These are phyloP conservation scores for Marasmius oreades DNA, from an alignment of 1,284 basidiomycete species.

Conservation along the genomic window DNA sequence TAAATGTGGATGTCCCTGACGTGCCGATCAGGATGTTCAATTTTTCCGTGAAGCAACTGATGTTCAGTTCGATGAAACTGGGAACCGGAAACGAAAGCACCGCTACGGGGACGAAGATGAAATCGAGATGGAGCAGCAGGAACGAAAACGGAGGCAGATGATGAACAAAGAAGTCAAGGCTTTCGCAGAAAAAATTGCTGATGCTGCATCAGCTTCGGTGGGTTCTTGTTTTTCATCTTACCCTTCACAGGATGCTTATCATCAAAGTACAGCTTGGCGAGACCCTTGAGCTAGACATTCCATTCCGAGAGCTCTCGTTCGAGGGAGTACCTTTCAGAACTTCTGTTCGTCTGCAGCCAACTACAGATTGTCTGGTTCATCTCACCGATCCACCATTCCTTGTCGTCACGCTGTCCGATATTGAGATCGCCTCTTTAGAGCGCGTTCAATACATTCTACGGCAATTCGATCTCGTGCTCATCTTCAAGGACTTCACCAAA, in stretches of 20 bases:
- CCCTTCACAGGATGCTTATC: slow-evolving; percentile 15
- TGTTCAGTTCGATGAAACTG: slow-evolving; percentile 97
- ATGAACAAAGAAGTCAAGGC: slow-evolving; percentile 95
- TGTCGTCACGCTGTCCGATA: slow-evolving; percentile 91
- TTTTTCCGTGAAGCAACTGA: slow-evolving; percentile 98
- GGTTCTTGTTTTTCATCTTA: slow-evolving; percentile 21
- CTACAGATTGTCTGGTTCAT: slow-evolving; percentile 96
- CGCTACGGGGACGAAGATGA: slow-evolving; percentile 99
- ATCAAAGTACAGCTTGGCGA: slow-evolving; percentile 59
- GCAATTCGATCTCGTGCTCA: slow-evolving; percentile 96
- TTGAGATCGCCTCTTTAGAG: slow-evolving; percentile 96
- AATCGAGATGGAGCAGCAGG: slow-evolving; percentile 98
- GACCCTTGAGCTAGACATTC: slow-evolving; percentile 90
- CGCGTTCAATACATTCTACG: slow-evolving; percentile 96
- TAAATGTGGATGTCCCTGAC: slow-evolving; percentile 7
- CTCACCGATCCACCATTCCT: slow-evolving; percentile 96
- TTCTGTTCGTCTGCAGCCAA: slow-evolving; percentile 92
- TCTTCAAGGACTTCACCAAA: slow-evolving; percentile 96
- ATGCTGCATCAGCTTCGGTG: slow-evolving; percentile 75
- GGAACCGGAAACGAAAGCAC: slow-evolving; percentile 97
- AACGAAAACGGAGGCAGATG: slow-evolving; percentile 83
- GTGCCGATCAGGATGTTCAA: slow-evolving; percentile 77
- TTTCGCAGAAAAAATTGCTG: slow-evolving; percentile 92
- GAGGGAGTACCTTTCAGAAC: slow-evolving; percentile 96
- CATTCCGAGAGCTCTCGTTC: slow-evolving; percentile 96